Percentiles rank a stretch among this genome's conserved stretches.
phyloP scores from a whole-genome alignment of 1,139 yeast species.

The Groenewaldozyma sp. region DNA sequence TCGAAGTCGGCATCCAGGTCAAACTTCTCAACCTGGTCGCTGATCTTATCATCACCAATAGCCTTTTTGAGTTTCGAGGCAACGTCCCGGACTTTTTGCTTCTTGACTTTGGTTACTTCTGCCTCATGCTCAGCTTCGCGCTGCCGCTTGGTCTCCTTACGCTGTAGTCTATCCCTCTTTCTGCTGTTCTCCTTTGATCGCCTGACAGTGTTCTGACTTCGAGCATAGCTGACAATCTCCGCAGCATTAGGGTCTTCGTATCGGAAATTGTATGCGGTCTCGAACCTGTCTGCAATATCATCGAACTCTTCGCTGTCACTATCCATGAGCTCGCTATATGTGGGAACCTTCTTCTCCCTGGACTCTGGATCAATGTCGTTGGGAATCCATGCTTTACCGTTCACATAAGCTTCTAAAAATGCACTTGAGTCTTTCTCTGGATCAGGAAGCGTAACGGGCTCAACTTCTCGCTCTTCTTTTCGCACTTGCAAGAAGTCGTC shows the following conservation, averaged over 20 bases:
- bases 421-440: conserved; percentile 56
- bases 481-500: conserved; percentile 55
- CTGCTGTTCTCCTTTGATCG: conserved; percentile 67
- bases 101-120: conserved; percentile 62
- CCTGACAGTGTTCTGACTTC: conserved; percentile 88
- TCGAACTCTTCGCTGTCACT: conserved; percentile 85
- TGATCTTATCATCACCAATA: conserved; percentile 55
- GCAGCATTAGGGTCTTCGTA: conserved; percentile 88
- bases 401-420: conserved; percentile 64
- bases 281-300: conserved; percentile 84
- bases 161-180: conserved; percentile 72
- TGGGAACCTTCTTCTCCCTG: conserved; percentile 47
- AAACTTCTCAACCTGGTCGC: conserved; percentile 50
- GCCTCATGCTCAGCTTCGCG: conserved; percentile 51
- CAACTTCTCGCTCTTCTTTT: conserved; percentile 30
- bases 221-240: conserved; percentile 92
- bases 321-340: conserved; percentile 36
- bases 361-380: conserved; percentile 36
- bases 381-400: conserved; percentile 86
- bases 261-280: conserved; percentile 87
- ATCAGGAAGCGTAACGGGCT: conserved; percentile 47
- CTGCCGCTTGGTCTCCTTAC: conserved; percentile 44
- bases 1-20: conserved; percentile 83
- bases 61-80: conserved; percentile 71
- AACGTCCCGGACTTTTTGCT: conserved; percentile 65